Base-by-base conservation (phyloP, 345 rosid genomes). In the Punica granatum region DNA sequence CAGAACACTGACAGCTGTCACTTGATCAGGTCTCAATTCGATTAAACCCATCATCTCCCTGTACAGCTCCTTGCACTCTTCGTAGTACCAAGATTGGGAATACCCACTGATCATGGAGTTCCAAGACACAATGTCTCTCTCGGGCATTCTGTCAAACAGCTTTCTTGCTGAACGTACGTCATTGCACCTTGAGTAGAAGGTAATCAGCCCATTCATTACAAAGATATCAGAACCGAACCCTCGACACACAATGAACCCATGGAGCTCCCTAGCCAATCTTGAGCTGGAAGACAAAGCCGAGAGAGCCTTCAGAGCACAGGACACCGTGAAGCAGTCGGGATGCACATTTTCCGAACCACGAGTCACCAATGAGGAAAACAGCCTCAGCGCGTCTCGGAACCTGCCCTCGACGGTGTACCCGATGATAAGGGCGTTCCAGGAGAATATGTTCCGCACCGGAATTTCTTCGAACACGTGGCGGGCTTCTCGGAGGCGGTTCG, bases 71-170 rank as follows among this genome's bases (percentile, higher is more conserved):
- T 90, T 90, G 69, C 96, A 88, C 41, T 86, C 90, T 28, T 77
- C 82, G 67, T 79, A 86, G 72, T 54, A 75, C 39, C 97, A 93
- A 34, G 74, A 82, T 46, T 88, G 97, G 37, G 97, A 87, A 64
- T 88, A 92, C 26, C 93, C 97, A 0, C 92, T 74, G 69, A 90
- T 82, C 92, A 92, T 87, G 7, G 96, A 90, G 69, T 90, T 92
- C 96, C 98, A 92, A 0, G 92, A 75, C 33, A 92, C 90, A 1
- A 83, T 73, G 72, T 90, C 98, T 82, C 86, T 87, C 15, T 78
- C 70, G 37, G 64, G 43, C 90, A 88, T 87, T 69, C 39, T 66
- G 70, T 85, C 89, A 60, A 92, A 92, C 79, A 88, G 46, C 53
- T 64, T 81, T 81, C 87, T 79, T 10, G 90, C 91, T 44, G 56